Base-by-base conservation (phyloP, 768 basidiomycete species). In the Candolleomyces efflorescens region DNA sequence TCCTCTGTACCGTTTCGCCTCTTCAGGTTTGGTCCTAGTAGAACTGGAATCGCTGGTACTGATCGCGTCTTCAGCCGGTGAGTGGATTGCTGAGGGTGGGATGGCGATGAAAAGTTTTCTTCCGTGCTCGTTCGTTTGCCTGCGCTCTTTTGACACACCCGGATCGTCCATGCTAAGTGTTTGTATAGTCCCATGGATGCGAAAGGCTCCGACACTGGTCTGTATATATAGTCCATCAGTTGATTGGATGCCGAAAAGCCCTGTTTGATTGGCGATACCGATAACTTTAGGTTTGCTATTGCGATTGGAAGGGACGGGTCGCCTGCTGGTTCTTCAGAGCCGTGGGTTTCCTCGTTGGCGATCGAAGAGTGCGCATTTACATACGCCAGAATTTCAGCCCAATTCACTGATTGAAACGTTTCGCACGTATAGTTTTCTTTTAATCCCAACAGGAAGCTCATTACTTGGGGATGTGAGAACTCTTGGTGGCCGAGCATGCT, bases 401-500 rank as follows among this genome's bases (percentile, higher is more conserved):
- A 39, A 12, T 53, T 53, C 5, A 53, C 4, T 4, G 32, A 17
- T 36, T 53, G 37, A 18, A 37, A 36, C 10, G 5, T 4, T 20
- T 53, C 37, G 17, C 22, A 36, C 27, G 37, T 36, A 36, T 36
- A 36, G 15, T 53, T 4, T 7, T 49, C 47, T 12, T 68, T 69
- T 0, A 64, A 59, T 0, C 67, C 70, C 0, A 70, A 52, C 0
- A 71, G 23, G 32, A 69, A 69, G 22, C 68, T 69, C 64, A 68
- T 63, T 0, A 72, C 68, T 36, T 71, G 69, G 2, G 65, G 68
- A 11, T 68, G 67, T 0, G 70, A 73, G 0, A 71, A 52, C 22
- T 73, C 71, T 15, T 70, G 65, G 0, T 49, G 36, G 0, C 59
- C 60, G 55, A 71, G 11, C 51, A 53, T 53, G 18, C 51, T 53